A percentile compares a stretch with the other conserved stretches of the same genome.
Evolutionary conservation across 768 basidiomycete species (phyloP).

Genomic region (Porpolomopsis calyptriformis): DNA sequence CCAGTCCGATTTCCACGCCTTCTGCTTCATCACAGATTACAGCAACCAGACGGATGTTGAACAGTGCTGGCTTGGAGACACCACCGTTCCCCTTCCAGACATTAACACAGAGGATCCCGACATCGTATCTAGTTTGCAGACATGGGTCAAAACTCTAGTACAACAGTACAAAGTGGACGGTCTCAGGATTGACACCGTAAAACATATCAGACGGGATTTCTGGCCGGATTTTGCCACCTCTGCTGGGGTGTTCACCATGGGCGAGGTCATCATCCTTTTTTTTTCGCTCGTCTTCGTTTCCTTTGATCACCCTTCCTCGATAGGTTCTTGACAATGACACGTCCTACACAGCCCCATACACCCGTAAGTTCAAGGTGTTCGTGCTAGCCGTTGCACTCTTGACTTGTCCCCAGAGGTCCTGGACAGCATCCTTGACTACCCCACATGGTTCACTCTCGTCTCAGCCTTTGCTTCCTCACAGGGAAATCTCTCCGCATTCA

Average conservation of each 20-base stretch:
- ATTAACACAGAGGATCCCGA: constrained; percentile 55
- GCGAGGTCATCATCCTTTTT: constrained; percentile 43
- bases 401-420: constrained; percentile 28
- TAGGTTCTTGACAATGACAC: constrained; percentile 16
- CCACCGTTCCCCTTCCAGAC: constrained; percentile 52
- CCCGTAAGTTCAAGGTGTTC: constrained; percentile 12
- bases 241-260: constrained; percentile 63
- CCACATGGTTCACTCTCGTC: constrained; percentile 41
- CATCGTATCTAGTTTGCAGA: constrained; percentile 42
- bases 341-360: constrained; percentile 32
- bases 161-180: constrained; percentile 53
- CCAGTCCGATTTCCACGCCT: constrained; percentile 41
- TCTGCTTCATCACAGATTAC: constrained; percentile 53
- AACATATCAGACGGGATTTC: constrained; percentile 54
- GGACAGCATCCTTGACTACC: constrained; percentile 52
- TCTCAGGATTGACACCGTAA: constrained; percentile 54
- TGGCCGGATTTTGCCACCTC: constrained; percentile 54
- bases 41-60: constrained; percentile 47
- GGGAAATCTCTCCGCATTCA: constrained; percentile 35
- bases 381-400: neutral
- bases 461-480: constrained; percentile 43
- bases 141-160: constrained; percentile 54
- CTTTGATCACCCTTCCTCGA: constrained; percentile 10
- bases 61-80: constrained; percentile 72
- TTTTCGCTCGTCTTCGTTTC: constrained; percentile 14